Percentiles rank a stretch among this genome's conserved stretches.
Conservation (phyloP, 306 rosid genomes). For the Dalbergia cochinchinensis region DNA sequence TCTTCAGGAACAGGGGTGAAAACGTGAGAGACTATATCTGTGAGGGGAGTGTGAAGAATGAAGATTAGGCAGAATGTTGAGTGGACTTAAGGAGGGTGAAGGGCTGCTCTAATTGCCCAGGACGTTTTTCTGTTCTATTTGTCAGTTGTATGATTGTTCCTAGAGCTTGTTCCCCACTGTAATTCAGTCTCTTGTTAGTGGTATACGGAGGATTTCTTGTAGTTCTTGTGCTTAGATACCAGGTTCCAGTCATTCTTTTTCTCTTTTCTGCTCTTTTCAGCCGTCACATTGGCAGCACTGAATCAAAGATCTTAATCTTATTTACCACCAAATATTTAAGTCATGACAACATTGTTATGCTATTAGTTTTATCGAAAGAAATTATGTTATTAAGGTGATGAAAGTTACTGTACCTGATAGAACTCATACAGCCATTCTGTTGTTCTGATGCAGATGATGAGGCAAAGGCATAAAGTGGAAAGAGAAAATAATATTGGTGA, state of each 20-base stretch:
- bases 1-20: too few species aligned
- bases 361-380: not conserved
- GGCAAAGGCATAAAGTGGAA: constrained; percentile 96
- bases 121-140: too few species aligned
- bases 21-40: too few species aligned
- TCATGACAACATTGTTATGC: constrained; percentile 14
- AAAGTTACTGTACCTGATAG: not conserved
- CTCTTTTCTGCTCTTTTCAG: not conserved
- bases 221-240: too few species aligned
- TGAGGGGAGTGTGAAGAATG: too few species aligned
- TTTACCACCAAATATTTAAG: constrained; percentile 8
- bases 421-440: constrained; percentile 24
- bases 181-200: too few species aligned
- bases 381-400: constrained; percentile 30
- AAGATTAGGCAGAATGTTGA: too few species aligned
- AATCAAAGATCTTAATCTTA: not conserved
- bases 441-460: constrained; percentile 84
- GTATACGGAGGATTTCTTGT: too few species aligned
- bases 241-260: not conserved
- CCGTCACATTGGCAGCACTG: constrained; percentile 20
- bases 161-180: too few species aligned
- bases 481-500: constrained; percentile 82
- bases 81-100: too few species aligned
- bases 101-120: too few species aligned
- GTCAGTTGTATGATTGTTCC: too few species aligned